These are phyloP conservation scores for Chalciporus pseudorubinellus DNA, from an alignment of 768 basidiomycete genomes.

Conservation along the genomic window DNA sequence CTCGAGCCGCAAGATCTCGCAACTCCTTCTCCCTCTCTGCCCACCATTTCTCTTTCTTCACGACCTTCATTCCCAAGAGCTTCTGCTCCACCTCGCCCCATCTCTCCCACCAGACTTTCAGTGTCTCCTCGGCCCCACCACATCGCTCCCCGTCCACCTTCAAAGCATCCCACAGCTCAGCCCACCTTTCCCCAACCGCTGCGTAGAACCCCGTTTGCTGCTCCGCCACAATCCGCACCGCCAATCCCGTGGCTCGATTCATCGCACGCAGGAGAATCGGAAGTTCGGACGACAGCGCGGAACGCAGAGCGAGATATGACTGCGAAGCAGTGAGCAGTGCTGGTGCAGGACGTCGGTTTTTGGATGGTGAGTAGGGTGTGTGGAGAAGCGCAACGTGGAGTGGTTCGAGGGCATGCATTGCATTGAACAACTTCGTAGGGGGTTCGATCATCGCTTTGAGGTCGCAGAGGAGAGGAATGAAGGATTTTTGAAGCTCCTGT, in stretches of 20 bases:
- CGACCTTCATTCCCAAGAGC: slow-evolving; percentile 38
- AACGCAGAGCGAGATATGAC: slow-evolving; percentile 74
- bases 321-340: slow-evolving; percentile 70
- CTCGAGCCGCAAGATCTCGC: slow-evolving; percentile 16
- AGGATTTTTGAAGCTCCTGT: slow-evolving; percentile 45
- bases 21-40: slow-evolving; percentile 26
- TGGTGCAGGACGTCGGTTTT: slow-evolving; percentile 54
- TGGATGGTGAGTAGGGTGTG: slow-evolving; percentile 57
- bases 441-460: slow-evolving; percentile 59
- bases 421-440: slow-evolving; percentile 63
- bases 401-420: slow-evolving; percentile 72
- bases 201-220: slow-evolving; percentile 62
- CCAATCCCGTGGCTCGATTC: slow-evolving; percentile 55
- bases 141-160: slow-evolving; percentile 68
- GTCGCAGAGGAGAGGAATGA: slow-evolving; percentile 57
- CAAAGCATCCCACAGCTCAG: slow-evolving; percentile 83
- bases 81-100: slow-evolving; percentile 65
- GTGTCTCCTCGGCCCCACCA: slow-evolving; percentile 64
- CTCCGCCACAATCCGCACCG: slow-evolving; percentile 49
- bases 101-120: slow-evolving; percentile 65
- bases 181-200: slow-evolving; percentile 64
- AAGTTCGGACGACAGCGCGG: slow-evolving; percentile 68
- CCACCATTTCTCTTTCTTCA: slow-evolving; percentile 37
- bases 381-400: slow-evolving; percentile 69
- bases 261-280: slow-evolving; percentile 60